These are phyloP conservation scores for Colletotrichum tamarilloi DNA, from an alignment of 2,329 filamentous ascomycete genomes.

Conservation along the genomic window DNA sequence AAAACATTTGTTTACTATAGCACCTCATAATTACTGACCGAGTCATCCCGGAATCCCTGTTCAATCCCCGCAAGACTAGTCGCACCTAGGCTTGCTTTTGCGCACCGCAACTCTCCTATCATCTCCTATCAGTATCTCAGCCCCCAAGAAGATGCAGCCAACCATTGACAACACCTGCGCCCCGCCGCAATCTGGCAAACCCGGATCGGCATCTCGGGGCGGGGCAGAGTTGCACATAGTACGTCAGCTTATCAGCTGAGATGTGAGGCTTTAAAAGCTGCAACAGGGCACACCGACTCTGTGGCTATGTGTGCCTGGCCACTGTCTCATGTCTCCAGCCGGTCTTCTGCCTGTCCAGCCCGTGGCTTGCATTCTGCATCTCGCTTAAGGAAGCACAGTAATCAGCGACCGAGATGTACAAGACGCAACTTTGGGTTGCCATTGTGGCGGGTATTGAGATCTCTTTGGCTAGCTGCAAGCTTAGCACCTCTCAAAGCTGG, in stretches of 20 bases:
- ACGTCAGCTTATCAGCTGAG: slow-evolving; percentile 4
- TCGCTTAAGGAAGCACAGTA: no score
- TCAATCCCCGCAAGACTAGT: neutral
- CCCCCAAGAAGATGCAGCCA: neutral
- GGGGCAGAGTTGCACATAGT: neutral
- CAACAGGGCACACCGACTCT: neutral
- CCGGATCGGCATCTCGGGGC: neutral
- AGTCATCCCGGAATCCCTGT: no score
- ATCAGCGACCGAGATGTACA: neutral
- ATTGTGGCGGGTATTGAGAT: neutral
- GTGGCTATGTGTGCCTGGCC: neutral
- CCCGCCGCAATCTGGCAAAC: neutral
- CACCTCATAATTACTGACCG: neutral
- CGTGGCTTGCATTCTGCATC: neutral
- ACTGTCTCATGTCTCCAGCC: neutral
- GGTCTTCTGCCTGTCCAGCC: neutral
- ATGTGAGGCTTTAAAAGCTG: neutral
- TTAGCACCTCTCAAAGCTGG: neutral
- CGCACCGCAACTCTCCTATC: neutral
- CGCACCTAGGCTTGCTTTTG: neutral
- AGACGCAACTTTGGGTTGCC: neutral
- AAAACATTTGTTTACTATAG: no score
- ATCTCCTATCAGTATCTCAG: neutral
- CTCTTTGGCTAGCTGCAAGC: neutral
- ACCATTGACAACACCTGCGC: neutral